Evolutionary conservation across 257 asterid genomes (phyloP), one percentile per base, ranked within the genome.

Genomic region (Scutellaria baicalensis): DNA sequence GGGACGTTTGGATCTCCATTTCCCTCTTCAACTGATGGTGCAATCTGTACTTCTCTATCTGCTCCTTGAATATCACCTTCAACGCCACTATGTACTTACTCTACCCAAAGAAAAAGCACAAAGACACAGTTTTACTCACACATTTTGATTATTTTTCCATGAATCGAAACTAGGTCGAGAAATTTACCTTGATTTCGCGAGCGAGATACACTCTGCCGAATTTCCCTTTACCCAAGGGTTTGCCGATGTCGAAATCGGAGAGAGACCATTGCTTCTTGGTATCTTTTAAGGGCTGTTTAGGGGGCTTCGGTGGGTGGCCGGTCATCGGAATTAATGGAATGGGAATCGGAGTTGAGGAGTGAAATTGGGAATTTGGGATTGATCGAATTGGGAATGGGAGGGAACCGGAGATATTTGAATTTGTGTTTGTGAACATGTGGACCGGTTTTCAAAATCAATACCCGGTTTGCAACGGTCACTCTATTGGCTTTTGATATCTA

Each of bases 151-250:
- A 10, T 35, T 16, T 27, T 6, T 36, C 14, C 8, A 12, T 9
- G 65, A 8, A 16, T 52, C 8, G 63, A 44, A 69, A 63, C 7
- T 31, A 31, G 51, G 27, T 6, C 1, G 14, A 7, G 18, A 6
- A 17, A 14, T 1, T 31, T 36, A 87, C 97, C 96, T 91, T 77
- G 83, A 80, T 50, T 86, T 94, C 96, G 23, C 98, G 99, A 56
- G 96, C 96, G 69, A 94, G 93, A 80, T 94, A 94, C 44, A 94
- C 97, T 31, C 97, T 88, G 68, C 97, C 97, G 80, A 91, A 91
- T 76, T 89, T 91, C 50, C 98, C 99, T 70, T 77, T 89, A 58
- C 97, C 99, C 36, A 94, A 87, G 59, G 99, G 97, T 73, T 84
- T 94, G 4, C 97, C 97, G 83, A 91, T 82, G 23, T 94, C 98